Conservation (phyloP, 192 early-diverging fungal genomes). For the Phycomyces nitens region DNA sequence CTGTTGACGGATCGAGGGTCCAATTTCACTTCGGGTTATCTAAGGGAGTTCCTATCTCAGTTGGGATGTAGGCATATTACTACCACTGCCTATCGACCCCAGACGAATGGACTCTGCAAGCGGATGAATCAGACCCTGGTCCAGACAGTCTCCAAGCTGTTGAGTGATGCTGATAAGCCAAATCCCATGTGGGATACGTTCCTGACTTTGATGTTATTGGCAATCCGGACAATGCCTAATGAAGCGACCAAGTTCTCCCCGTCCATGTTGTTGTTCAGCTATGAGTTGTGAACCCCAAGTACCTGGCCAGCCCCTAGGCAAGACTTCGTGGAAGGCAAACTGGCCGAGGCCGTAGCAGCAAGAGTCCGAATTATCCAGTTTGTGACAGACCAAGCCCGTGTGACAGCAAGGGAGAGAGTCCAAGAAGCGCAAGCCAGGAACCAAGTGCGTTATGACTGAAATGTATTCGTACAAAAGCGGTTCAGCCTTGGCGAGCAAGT, state of each 20-base stretch:
- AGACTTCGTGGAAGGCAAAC: conserved; percentile 14
- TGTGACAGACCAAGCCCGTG: not conserved
- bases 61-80: conserved; percentile 3
- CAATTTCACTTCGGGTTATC: conserved; percentile 8
- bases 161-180: not conserved
- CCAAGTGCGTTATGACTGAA: not conserved
- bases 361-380: not conserved
- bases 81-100: conserved; percentile 17
- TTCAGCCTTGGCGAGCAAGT: conserved; percentile 4
- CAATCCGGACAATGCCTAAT: too few relatives aligned
- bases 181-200: conserved; percentile 3
- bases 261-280: conserved; percentile 11
- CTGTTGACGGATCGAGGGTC: conserved; percentile 17
- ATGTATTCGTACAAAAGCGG: not conserved
- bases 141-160: conserved; percentile 20
- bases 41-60: not conserved
- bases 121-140: conserved; percentile 19
- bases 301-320: not conserved
- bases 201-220: conserved; percentile 2
- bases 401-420: conserved; percentile 1
- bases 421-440: not conserved
- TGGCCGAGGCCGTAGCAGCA: not conserved
- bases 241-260: conserved; percentile 13
- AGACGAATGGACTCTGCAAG: conserved; percentile 20
- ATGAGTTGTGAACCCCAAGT: conserved; percentile 9